These are phyloP conservation scores for Malus hybrid DNA, from an alignment of 331 rosid genomes.

Conservation along the genomic window DNA sequence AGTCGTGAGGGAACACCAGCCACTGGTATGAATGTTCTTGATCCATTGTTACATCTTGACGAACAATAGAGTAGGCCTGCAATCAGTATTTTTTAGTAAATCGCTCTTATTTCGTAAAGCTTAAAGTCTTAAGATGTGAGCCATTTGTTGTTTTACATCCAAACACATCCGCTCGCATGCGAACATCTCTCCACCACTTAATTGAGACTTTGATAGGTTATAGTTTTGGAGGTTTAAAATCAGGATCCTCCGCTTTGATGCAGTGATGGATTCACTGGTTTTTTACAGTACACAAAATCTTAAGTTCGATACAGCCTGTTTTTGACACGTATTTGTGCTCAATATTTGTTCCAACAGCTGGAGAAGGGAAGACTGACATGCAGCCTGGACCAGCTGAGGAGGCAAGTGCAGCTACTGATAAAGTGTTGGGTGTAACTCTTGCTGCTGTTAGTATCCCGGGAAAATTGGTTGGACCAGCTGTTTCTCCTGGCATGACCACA, in stretches of 20 bases:
- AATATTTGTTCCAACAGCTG: constrained; percentile 28
- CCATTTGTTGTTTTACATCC: not conserved
- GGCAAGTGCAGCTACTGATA: constrained; percentile 22
- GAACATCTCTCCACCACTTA: not conserved
- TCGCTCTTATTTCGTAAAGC: not conserved
- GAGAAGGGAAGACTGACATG: constrained; percentile 51
- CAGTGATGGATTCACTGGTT: not conserved
- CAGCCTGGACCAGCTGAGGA: constrained; percentile 35
- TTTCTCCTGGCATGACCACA: constrained; percentile 61
- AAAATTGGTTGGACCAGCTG: constrained; percentile 40
- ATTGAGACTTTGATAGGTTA: not conserved
- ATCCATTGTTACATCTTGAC: constrained; percentile 28
- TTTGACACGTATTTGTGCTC: not conserved
- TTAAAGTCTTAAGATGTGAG: not conserved
- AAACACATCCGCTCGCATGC: not conserved
- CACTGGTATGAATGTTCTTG: constrained; percentile 59
- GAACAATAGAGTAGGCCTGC: constrained; percentile 17
- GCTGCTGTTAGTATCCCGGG: constrained; percentile 30
- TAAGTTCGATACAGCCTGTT: not conserved
- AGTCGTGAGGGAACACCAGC: constrained; percentile 63
- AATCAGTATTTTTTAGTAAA: not conserved
- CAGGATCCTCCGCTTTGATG: not conserved
- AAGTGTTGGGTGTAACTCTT: constrained; percentile 22
- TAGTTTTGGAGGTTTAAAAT: not conserved
- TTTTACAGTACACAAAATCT: not conserved